Evolutionary conservation across 2,329 filamentous ascomycete species (phyloP), one percentile per base, ranked within the genome.

Genomic region (Cercospora zeina): DNA sequence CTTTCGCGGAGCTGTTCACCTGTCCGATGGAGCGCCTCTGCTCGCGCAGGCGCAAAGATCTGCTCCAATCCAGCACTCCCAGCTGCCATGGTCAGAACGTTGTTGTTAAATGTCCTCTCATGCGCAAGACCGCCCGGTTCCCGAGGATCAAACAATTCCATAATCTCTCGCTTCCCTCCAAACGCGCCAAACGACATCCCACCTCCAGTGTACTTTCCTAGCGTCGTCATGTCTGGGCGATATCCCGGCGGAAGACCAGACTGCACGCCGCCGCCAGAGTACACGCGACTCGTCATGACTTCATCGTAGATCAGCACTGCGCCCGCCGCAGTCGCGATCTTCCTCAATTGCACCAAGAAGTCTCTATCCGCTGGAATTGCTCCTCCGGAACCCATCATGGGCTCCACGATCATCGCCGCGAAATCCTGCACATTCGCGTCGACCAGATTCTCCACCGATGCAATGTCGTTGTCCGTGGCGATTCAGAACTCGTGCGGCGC

Each of bases 71-170:
- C 80, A 4, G 73, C 75, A 36, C 76, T 71, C 1, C 86, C 86
- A 7, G 83, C 82, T 24, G 78, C 76, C 79, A 88, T 89, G 1
- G 82, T 82, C 6, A 88, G 73, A 1, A 80, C 79, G 71, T 89
- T 89, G 70, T 90, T 89, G 72, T 89, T 88, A 72, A 87, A 89
- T 0, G 87, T 89, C 1, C 86, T 86, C 0, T 85, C 83, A 67
- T 89, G 86, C 0, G 77, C 71, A 10, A 86, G 74, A 0, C 73
- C 71, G 1, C 71, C 75, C 1, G 71, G 62, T 0, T 72, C 69
- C 10, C 79, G 71, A 9, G 83, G 83, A 67, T 85, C 82, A 67
- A 83, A 88, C 6, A 82, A 70, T 0, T 74, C 72, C 84, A 89
- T 88, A 63, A 89, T 79, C 4, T 84, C 80, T 39, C 71, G 70